Conservation (phyloP, 2,329 filamentous ascomycete species). For the Fusarium metavorans region DNA sequence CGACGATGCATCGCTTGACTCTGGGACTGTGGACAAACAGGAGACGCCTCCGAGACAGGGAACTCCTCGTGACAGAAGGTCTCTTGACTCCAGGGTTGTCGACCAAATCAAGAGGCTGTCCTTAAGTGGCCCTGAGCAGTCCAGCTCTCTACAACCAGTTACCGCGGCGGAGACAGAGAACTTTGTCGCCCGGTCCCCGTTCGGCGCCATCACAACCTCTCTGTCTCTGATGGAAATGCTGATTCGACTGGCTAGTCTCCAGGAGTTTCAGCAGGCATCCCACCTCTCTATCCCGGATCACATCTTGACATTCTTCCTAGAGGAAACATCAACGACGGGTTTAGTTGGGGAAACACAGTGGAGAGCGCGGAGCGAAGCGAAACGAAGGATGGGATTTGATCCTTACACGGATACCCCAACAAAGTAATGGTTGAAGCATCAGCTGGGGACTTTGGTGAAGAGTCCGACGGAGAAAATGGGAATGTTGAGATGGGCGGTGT, state of each 20-base stretch:
- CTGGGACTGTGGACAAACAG: conserved; percentile 47
- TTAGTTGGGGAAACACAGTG: conserved; percentile 59
- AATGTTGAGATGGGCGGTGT: conserved; percentile 10
- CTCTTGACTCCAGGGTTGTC: conserved; percentile 54
- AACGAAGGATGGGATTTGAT: conserved; percentile 66
- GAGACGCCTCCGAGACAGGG: conserved; percentile 19
- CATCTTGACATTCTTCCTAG: conserved; percentile 87
- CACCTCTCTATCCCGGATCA: conserved; percentile 93
- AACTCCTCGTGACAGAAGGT: conserved; percentile 35
- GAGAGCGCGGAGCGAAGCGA: conserved; percentile 59
- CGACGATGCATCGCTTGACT: conserved; percentile 62
- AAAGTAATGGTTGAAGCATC: conserved; percentile 25
- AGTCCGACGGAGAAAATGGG: conserved; percentile 3
- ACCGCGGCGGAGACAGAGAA: conserved; percentile 40
- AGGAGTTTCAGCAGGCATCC: conserved; percentile 91
- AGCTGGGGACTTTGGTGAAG: not conserved
- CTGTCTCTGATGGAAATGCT: conserved; percentile 88
- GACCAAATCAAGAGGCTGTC: conserved; percentile 57
- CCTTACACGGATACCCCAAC: conserved; percentile 63
- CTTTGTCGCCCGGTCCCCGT: conserved; percentile 58
- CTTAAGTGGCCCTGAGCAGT: conserved; percentile 37
- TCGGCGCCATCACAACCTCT: conserved; percentile 66
- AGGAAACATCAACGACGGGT: conserved; percentile 67
- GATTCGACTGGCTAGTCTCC: conserved; percentile 84
- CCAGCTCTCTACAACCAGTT: conserved; percentile 10